Evolutionary conservation across 441 rosid genomes (phyloP).

Genomic region (Viola pubescens): DNA sequence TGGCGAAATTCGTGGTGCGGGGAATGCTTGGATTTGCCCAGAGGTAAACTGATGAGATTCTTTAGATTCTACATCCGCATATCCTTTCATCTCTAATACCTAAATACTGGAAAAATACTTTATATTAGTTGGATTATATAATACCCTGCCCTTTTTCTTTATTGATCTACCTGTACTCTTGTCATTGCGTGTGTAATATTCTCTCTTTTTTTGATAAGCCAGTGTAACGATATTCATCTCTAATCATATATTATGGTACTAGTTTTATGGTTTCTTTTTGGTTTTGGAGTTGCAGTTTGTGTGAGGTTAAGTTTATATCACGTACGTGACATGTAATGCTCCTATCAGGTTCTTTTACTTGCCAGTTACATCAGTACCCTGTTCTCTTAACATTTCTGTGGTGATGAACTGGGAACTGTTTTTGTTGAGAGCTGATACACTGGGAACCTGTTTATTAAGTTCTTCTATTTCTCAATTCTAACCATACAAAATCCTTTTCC

Average conservation of each 20-base stretch:
- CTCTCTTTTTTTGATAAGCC: no score
- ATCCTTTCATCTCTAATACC: neutral
- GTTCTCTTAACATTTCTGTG: no score
- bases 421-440: constrained; percentile 2
- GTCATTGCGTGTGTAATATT: neutral
- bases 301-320: no score
- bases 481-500: neutral
- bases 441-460: constrained; percentile 6
- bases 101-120: neutral
- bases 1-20: constrained; percentile 99
- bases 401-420: neutral
- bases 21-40: constrained; percentile 98
- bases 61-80: neutral
- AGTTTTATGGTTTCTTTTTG: no score
- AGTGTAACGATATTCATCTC: no score
- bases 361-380: no score
- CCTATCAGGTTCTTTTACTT: no score
- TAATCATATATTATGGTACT: no score
- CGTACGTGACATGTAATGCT: no score
- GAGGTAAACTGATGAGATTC: constrained; percentile 47
- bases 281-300: no score
- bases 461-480: constrained; percentile 4
- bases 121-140: constrained; percentile 14
- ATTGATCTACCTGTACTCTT: neutral
- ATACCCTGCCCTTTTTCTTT: neutral